These are phyloP conservation scores for Omphalea diandra DNA, from an alignment of 441 rosid species.

Conservation along the genomic window DNA sequence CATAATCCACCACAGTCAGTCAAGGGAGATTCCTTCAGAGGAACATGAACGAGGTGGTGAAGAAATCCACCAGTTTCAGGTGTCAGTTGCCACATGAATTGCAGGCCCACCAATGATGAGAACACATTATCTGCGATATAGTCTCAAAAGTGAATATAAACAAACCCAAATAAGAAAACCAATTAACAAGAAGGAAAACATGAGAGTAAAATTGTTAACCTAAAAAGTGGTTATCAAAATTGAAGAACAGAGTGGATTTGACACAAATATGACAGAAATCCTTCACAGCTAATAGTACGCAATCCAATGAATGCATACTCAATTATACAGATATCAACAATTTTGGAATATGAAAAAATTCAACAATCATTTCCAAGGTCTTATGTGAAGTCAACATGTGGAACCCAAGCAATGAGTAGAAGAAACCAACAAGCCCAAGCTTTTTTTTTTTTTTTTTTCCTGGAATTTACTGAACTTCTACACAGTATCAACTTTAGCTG, in stretches of 20 bases:
- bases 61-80: constrained; percentile 56
- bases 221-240: constrained; percentile 2
- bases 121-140: constrained; percentile 74
- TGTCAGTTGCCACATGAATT: constrained; percentile 80
- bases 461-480: neutral
- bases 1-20: constrained; percentile 93
- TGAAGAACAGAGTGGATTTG: neutral
- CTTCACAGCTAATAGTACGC: neutral
- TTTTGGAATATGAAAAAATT: neutral
- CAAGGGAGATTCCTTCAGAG: constrained; percentile 90
- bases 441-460: too few relatives aligned
- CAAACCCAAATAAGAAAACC: neutral
- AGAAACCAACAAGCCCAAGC: neutral
- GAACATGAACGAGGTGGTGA: constrained; percentile 91
- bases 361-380: neutral
- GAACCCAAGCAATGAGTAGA: neutral
- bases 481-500: neutral
- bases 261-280: neutral
- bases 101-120: constrained; percentile 92
- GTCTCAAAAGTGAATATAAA: constrained; percentile 24
- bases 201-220: constrained; percentile 6
- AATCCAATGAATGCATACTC: neutral
- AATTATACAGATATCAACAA: neutral
- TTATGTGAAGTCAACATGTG: neutral
- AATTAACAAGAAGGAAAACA: constrained; percentile 1